Percentiles rank a stretch among this genome's conserved stretches.
Evolutionary conservation across 139 green algal species (phyloP).

Genomic region (Auxenochlorella pyrenoidosa): DNA sequence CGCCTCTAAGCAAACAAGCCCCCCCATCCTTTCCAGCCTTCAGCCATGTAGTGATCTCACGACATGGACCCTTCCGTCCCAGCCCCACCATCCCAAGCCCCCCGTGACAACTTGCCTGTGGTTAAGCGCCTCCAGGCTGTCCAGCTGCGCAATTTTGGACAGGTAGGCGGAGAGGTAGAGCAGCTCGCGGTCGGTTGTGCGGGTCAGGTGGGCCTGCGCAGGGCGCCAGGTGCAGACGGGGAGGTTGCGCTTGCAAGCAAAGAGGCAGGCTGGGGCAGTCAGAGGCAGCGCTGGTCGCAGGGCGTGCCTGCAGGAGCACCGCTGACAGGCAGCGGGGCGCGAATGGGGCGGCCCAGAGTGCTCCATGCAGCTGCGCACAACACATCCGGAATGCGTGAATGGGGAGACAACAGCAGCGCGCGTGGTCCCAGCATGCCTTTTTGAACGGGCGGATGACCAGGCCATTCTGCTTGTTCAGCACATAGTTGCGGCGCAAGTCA

Average conservation of each 20-base stretch:
- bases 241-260: too few species aligned
- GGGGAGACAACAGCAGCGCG: too few species aligned
- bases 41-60: too few species aligned
- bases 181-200: slow-evolving; percentile 88
- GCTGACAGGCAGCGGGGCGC: too few species aligned
- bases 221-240: too few species aligned
- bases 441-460: slow-evolving; percentile 94
- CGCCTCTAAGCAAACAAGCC: background rate
- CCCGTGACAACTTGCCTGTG: slow-evolving; percentile 80
- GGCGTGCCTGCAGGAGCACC: too few species aligned
- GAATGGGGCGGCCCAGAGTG: background rate
- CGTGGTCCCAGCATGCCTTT: too few species aligned
- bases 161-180: slow-evolving; percentile 86
- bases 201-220: slow-evolving; percentile 68
- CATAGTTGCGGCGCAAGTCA: slow-evolving; percentile 93
- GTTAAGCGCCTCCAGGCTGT: slow-evolving; percentile 70
- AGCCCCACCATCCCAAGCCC: background rate
- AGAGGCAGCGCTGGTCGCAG: too few species aligned
- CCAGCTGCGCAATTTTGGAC: slow-evolving; percentile 71
- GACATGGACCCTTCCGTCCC: too few species aligned
- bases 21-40: background rate
- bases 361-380: background rate
- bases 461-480: slow-evolving; percentile 92
- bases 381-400: too few species aligned
- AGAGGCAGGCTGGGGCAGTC: background rate